A percentile compares a stretch with the other conserved stretches of the same genome.
phyloP scores from a whole-genome alignment of 768 basidiomycete genomes.

The Phaffia australis region DNA sequence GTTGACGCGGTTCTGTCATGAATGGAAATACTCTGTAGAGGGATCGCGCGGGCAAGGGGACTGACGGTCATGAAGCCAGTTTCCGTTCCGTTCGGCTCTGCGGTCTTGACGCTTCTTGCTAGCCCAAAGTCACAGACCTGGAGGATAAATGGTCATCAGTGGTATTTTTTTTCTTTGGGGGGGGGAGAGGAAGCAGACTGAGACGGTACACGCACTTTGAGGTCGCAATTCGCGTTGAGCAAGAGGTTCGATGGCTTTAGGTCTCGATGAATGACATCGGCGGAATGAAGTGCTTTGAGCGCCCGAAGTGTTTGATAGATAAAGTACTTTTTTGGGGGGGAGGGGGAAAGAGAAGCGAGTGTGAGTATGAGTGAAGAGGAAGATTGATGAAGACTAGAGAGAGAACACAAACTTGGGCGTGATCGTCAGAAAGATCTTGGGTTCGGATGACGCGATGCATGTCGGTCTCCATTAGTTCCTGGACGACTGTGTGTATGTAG shows the following conservation, averaged over 20 bases:
- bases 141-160: background rate
- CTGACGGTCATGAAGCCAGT: constrained; percentile 37
- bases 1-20: no score
- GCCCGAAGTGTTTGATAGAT: constrained; percentile 91
- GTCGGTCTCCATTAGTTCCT: constrained; percentile 76
- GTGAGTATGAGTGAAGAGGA: background rate
- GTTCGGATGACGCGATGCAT: constrained; percentile 92
- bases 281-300: constrained; percentile 86
- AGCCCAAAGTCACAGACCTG: constrained; percentile 27
- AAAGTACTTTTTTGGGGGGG: constrained; percentile 66
- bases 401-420: constrained; percentile 37
- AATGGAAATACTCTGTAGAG: no score
- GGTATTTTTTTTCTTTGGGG: background rate
- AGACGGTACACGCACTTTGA: constrained; percentile 53
- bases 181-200: background rate
- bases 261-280: constrained; percentile 81
- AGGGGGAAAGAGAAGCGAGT: no score
- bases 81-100: constrained; percentile 32
- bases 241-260: constrained; percentile 93
- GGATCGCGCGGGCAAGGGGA: background rate
- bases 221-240: constrained; percentile 89
- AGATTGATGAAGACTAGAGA: constrained; percentile 1
- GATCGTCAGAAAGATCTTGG: constrained; percentile 86
- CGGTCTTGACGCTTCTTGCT: constrained; percentile 22
- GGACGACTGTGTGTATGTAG: constrained; percentile 31